A percentile compares a stretch with the other conserved stretches of the same genome.
Conservation (phyloP, 129 eudicot species). For the Sambucus nigra region DNA sequence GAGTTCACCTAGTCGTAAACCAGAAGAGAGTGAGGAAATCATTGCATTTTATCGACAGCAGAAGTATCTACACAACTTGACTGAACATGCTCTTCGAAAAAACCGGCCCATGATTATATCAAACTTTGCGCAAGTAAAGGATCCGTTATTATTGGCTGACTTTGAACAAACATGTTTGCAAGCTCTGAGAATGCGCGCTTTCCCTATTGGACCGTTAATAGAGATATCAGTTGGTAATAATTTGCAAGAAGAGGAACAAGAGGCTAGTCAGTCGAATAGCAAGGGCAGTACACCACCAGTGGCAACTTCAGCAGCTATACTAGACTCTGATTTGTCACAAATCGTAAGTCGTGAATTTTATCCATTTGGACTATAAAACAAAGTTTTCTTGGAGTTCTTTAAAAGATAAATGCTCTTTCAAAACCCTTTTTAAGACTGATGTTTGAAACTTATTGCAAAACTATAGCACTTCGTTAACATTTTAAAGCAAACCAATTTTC, state of each 20-base stretch:
- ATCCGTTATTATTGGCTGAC: slow-evolving; percentile 25
- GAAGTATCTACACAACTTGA: slow-evolving; percentile 52
- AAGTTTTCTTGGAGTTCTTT: no score
- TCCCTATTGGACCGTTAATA: slow-evolving; percentile 40
- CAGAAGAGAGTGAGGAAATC: slow-evolving; percentile 42
- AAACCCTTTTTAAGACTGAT: no score
- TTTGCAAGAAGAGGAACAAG: slow-evolving; percentile 40
- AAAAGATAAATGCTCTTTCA: no score
- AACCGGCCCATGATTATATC: slow-evolving; percentile 60
- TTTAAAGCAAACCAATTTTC: no score
- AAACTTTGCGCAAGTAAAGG: slow-evolving; percentile 59
- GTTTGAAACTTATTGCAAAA: no score
- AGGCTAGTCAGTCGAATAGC: slow-evolving; percentile 30
- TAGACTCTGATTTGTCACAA: slow-evolving; percentile 56
- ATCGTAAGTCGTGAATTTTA: slow-evolving; percentile 38
- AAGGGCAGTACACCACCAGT: slow-evolving; percentile 22
- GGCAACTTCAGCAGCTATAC: slow-evolving; percentile 22
- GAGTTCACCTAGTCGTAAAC: slow-evolving; percentile 22
- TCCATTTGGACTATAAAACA: not conserved
- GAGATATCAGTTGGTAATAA: slow-evolving; percentile 33
- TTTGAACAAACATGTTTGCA: slow-evolving; percentile 58
- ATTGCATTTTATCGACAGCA: slow-evolving; percentile 36
- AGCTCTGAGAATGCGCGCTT: slow-evolving; percentile 49
- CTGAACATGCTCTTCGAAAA: slow-evolving; percentile 81
- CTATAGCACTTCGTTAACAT: no score